Base-by-base conservation (phyloP, 1,139 yeast species). In the Debaryomyces fabryi region DNA sequence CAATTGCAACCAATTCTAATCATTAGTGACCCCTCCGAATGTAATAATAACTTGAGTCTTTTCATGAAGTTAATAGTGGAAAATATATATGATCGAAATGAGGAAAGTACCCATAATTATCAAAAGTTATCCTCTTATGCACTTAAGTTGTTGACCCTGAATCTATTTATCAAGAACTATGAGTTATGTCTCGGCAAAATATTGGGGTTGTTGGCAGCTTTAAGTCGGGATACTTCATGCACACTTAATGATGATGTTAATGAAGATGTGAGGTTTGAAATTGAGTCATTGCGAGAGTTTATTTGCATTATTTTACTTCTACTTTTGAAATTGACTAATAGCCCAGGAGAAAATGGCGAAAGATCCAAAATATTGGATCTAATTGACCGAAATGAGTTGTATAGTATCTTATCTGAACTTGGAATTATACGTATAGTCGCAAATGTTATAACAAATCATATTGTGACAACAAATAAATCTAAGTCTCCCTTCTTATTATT, bases 361-460 rank as follows among this genome's bases (percentile, higher is more conserved):
- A 44, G 40, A 35, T 41, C 49, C 21, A 39, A 53, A 44, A 24
- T 47, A 36, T 42, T 52, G 44, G 41, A 53, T 13, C 41, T 54
- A 7, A 50, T 64, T 1, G 62, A 61, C 10, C 50, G 51, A 5
- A 50, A 52, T 4, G 59, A 60, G n/a, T 60, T 77, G 8, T 69
- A 64, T 42, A 45, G 48, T 4, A 50, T 61, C 2, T 57, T 76
- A 27, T 49, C 57, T 15, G 81, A 82, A 48, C 65, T 86, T 42
- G 67, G 67, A 6, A 65, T 75, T 33, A 69, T 89, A 20, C 77
- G 78, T 35, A 69, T 74, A 7, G 72, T 80, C 36, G 81, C 73
- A 21, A 60, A 64, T 35, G 68, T 73, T 48, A 65, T 74, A 5
- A 51, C 67, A 6, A 53, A 63, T 20, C 75, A 72, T 48, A 64